Evolutionary conservation across 345 rosid genomes (phyloP), one percentile per base, ranked within the genome.

Genomic region (Reutealis trisperma): DNA sequence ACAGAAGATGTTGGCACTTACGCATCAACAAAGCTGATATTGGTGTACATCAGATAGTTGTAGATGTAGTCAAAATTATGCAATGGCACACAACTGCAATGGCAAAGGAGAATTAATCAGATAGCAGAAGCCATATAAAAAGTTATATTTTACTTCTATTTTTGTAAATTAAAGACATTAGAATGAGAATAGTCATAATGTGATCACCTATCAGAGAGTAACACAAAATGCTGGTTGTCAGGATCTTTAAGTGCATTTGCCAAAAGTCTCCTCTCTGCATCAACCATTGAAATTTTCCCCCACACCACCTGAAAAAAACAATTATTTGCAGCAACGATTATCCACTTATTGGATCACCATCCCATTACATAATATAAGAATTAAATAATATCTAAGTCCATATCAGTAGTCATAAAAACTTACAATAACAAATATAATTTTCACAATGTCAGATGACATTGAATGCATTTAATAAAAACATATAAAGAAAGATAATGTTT

Each of bases 201-300:
- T 18, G 27, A 25, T 73, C 60, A 96, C 99, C 99, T 96, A 37
- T 96, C 99, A 75, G 98, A 96, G 73, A 96, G 98, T 77, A 96
- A 88, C 75, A 96, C 94, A 87, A 96, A 96, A 82, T 92, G 99
- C 79, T 90, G 97, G 80, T 96, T 96, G 47, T 94, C 94, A 75
- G 90, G 91, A 89, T 96, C 97, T 79, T 85, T 77, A 52, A 96
- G 91, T 83, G 99, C 99, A 62, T 81, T 87, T 6, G 96, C 99
- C 77, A 96, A 73, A 70, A 96, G 89, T 67, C 99, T 86, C 79
- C 85, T 91, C 90, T 96, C 99, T 2, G 99, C 99, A 86, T 94
- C 97, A 84, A 96, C 85, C 99, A 96, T 96, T 21, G 99, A 91
- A 42, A 96, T 92, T 80, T 89, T 92, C 70, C 99, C 99, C 99